phyloP scores from a whole-genome alignment of 2,329 filamentous ascomycete species.

The Aspergillus sclerotialis region DNA sequence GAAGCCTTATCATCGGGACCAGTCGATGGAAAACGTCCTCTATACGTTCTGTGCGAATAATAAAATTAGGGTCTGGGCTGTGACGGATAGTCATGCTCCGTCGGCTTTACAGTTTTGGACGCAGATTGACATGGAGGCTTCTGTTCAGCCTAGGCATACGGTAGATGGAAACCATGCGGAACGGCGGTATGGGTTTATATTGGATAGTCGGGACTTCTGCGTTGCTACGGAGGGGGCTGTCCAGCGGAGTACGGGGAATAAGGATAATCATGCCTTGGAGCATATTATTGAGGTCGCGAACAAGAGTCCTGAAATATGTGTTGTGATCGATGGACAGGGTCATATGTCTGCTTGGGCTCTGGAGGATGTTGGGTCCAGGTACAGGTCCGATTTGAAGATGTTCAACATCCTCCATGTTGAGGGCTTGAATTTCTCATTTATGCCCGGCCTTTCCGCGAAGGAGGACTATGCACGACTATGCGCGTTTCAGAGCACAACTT shows the following conservation, averaged over 20 bases:
- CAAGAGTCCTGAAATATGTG: constrained; percentile 75
- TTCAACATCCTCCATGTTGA: constrained; percentile 81
- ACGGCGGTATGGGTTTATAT: constrained; percentile 66
- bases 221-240: constrained; percentile 71
- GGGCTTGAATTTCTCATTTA: constrained; percentile 42
- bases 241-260: constrained; percentile 51
- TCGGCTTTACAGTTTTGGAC: constrained; percentile 74
- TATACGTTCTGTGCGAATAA: constrained; percentile 85
- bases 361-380: constrained; percentile 72
- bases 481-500: constrained; percentile 60
- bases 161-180: constrained; percentile 31
- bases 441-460: constrained; percentile 17
- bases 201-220: constrained; percentile 74
- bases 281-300: constrained; percentile 83
- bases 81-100: constrained; percentile 62
- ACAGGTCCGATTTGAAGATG: constrained; percentile 59
- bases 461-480: constrained; percentile 62
- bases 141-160: constrained; percentile 54
- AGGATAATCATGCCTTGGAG: constrained; percentile 66
- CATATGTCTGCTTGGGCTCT: constrained; percentile 89
- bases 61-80: constrained; percentile 74
- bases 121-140: constrained; percentile 66
- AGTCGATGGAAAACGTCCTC: constrained; percentile 75
- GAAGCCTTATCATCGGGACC: constrained; percentile 66
- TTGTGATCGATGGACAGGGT: constrained; percentile 75